Conservation (phyloP, 148 eudicot genomes). For the Arbutus unedo region DNA sequence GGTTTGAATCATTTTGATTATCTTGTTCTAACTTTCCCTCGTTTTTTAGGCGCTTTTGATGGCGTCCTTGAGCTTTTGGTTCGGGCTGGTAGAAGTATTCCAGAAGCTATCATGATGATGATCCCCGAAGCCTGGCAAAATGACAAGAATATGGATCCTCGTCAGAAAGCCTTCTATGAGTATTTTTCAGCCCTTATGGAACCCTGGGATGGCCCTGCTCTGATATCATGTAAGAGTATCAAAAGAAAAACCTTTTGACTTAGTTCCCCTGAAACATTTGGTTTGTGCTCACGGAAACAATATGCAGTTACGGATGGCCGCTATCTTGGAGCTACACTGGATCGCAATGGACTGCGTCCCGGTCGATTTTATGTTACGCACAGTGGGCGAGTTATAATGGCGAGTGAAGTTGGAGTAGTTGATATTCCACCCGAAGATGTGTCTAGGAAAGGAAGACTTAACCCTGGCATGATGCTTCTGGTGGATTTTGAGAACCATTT, state of each 20-base stretch:
- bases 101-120: conserved; percentile 99
- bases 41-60: conserved; percentile 77
- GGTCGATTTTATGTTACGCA: conserved; percentile 94
- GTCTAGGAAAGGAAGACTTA: conserved; percentile 88
- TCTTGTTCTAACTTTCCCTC: not conserved
- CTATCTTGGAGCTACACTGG: conserved; percentile 97
- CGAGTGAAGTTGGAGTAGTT: conserved; percentile 99
- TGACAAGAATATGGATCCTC: conserved; percentile 95
- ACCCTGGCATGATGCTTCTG: conserved; percentile 99
- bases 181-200: conserved; percentile 92
- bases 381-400: conserved; percentile 97
- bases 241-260: not conserved
- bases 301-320: conserved; percentile 97
- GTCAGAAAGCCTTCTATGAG: conserved; percentile 80
- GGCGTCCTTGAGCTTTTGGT: conserved; percentile 95
- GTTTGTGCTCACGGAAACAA: conserved; percentile 28
- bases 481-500: conserved; percentile 94
- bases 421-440: conserved; percentile 95
- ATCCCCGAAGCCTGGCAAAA: conserved; percentile 99
- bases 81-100: conserved; percentile 98
- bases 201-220: conserved; percentile 99
- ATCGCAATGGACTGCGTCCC: conserved; percentile 94
- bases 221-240: conserved; percentile 71
- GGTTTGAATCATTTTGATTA: not conserved
- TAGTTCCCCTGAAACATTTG: not conserved